phyloP scores from a whole-genome alignment of 306 rosid species.

The Sophora flavescens region DNA sequence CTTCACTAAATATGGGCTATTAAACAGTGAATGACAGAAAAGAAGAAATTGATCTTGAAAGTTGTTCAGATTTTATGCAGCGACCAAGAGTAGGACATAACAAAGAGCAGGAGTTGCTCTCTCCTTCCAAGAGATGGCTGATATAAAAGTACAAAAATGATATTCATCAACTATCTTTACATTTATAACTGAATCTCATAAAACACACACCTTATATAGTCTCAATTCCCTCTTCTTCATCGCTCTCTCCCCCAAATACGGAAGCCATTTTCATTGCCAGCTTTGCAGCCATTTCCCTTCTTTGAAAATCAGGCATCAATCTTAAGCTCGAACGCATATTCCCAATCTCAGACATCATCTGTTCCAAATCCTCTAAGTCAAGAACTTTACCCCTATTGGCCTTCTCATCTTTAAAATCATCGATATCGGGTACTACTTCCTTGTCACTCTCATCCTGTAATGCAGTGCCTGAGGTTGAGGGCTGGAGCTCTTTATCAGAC shows the following conservation, averaged over 20 bases:
- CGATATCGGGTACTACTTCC: conserved; percentile 16
- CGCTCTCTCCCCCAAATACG: conserved; percentile 72
- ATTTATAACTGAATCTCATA: neutral
- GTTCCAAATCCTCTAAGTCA: conserved; percentile 75
- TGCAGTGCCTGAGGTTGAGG: conserved; percentile 50
- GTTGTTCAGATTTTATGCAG: conserved; percentile 34
- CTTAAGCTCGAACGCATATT: conserved; percentile 70
- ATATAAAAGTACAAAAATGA: conserved; percentile 10
- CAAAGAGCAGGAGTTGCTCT: neutral
- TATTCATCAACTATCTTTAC: conserved; percentile 10
- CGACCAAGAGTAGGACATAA: conserved; percentile 16
- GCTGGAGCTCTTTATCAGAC: conserved; percentile 33
- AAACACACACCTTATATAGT: neutral
- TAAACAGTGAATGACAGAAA: neutral
- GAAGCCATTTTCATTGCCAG: conserved; percentile 78
- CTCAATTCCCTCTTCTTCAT: conserved; percentile 56
- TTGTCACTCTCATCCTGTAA: conserved; percentile 47
- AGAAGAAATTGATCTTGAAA: conserved; percentile 2
- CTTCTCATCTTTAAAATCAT: conserved; percentile 44
- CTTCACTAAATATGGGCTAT: conserved; percentile 11
- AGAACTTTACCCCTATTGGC: conserved; percentile 36
- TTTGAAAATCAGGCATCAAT: conserved; percentile 81
- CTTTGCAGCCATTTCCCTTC: conserved; percentile 84
- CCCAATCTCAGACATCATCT: conserved; percentile 79
- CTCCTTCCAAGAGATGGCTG: neutral